phyloP scores from a whole-genome alignment of 192 early-diverging fungal genomes.

The Linnemannia schmuckeri region DNA sequence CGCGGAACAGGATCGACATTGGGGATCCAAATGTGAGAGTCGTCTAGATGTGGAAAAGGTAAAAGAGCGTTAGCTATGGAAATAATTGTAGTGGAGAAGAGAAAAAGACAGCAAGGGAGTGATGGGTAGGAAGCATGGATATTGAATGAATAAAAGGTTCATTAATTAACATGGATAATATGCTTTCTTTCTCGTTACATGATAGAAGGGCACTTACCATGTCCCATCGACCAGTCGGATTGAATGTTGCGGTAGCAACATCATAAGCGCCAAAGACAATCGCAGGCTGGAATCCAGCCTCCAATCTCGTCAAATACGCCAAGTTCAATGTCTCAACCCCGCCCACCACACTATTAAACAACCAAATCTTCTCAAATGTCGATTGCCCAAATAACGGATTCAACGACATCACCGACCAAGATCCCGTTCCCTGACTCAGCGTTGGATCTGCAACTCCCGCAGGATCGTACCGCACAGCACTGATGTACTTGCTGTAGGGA shows the following conservation, averaged over 20 bases:
- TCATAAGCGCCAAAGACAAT: not conserved
- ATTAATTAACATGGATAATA: too few species aligned
- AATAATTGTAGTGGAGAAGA: not conserved
- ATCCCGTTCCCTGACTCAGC: not conserved
- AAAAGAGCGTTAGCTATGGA: not conserved
- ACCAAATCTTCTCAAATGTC: not conserved
- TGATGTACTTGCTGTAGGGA: not conserved
- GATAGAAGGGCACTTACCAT: not conserved
- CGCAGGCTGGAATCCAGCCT: not conserved
- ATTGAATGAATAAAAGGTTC: too few species aligned
- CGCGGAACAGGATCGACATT: not conserved
- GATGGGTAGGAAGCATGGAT: not conserved
- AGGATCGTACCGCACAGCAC: not conserved
- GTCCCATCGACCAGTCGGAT: not conserved
- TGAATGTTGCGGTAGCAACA: not conserved
- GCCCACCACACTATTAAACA: not conserved
- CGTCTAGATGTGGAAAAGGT: not conserved
- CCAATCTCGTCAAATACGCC: not conserved
- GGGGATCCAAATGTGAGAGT: not conserved
- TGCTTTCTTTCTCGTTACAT: not conserved
- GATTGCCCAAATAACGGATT: not conserved
- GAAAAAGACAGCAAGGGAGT: not conserved
- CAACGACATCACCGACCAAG: not conserved
- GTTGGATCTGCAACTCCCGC: not conserved
- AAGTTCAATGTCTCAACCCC: not conserved